A percentile compares a stretch with the other conserved stretches of the same genome.
These are phyloP conservation scores for Beauveria sp. DNA, from an alignment of 2,329 filamentous ascomycete species.

Conservation along the genomic window DNA sequence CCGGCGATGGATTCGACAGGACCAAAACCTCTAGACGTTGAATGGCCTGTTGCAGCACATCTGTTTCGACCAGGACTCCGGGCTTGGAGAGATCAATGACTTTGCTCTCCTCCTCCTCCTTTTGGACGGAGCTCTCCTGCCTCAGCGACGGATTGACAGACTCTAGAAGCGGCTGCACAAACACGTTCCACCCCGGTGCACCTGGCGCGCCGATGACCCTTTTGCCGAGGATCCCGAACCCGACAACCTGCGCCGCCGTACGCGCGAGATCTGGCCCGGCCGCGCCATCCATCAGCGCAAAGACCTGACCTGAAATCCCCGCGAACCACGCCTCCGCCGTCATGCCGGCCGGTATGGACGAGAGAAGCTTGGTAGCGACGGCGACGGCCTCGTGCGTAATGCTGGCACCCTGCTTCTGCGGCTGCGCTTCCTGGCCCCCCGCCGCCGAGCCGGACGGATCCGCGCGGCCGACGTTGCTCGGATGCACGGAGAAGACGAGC, in stretches of 20 bases:
- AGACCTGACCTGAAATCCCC: conserved; percentile 52
- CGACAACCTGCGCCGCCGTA: conserved; percentile 30
- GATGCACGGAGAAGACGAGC: conserved; percentile 63
- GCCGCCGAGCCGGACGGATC: conserved; percentile 26
- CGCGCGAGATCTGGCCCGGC: conserved; percentile 27
- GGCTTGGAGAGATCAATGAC: conserved; percentile 38
- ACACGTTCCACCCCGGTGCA: conserved; percentile 52
- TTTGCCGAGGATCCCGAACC: conserved; percentile 57
- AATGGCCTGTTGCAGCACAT: conserved; percentile 43
- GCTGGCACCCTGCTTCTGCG: conserved; percentile 50
- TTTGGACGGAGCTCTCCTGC: conserved; percentile 8
- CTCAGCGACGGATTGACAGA: conserved; percentile 38
- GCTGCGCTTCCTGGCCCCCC: conserved; percentile 36
- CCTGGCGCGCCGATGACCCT: conserved; percentile 57
- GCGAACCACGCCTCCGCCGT: conserved; percentile 51
- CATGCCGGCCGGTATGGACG: conserved; percentile 48
- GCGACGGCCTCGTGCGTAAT: conserved; percentile 63
- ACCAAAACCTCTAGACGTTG: conserved; percentile 48
- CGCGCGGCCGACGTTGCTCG: conserved; percentile 36
- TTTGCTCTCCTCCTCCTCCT: conserved; percentile 22
- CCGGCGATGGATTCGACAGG: conserved; percentile 58
- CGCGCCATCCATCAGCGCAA: conserved; percentile 51
- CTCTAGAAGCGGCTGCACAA: conserved; percentile 50
- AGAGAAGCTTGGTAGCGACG: conserved; percentile 54
- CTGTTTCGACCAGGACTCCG: conserved; percentile 36